phyloP scores from a whole-genome alignment of 805 yeast species.

The Monosporozyma servazzii region DNA sequence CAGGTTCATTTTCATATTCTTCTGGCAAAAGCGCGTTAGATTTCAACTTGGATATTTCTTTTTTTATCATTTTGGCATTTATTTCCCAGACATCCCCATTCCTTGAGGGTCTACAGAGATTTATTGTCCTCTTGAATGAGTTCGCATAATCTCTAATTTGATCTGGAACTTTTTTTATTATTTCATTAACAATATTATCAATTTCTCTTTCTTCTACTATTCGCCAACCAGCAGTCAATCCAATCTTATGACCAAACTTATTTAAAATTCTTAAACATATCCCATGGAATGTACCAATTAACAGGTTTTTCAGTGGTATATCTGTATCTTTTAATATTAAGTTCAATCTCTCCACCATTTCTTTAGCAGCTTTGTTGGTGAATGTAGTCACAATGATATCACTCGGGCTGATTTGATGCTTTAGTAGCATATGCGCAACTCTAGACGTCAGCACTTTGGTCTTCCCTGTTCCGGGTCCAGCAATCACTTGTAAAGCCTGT shows the following conservation, averaged over 20 bases:
- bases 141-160: constrained; percentile 27
- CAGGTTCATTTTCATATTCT: constrained; percentile 27
- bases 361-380: constrained; percentile 86
- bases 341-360: constrained; percentile 59
- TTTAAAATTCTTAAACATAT: constrained; percentile 56
- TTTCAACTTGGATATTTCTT: constrained; percentile 48
- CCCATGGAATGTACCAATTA: constrained; percentile 87
- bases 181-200: constrained; percentile 25
- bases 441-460: constrained; percentile 76
- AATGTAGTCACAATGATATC: constrained; percentile 79
- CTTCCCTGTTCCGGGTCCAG: constrained; percentile 69
- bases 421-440: constrained; percentile 57
- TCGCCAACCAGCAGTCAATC: constrained; percentile 36
- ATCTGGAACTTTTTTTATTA: constrained; percentile 30
- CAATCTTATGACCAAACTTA: constrained; percentile 44
- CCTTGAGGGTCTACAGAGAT: constrained; percentile 18
- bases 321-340: constrained; percentile 27
- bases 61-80: constrained; percentile 34
- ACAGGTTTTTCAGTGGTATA: constrained; percentile 35
- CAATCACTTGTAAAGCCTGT: constrained; percentile 43
- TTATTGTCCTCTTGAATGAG: constrained; percentile 21
- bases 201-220: constrained; percentile 62
- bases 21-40: constrained; percentile 41
- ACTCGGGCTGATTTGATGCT: constrained; percentile 46
- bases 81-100: constrained; percentile 30